Base-by-base conservation (phyloP, 768 basidiomycete species). In the Boletus edulis region DNA sequence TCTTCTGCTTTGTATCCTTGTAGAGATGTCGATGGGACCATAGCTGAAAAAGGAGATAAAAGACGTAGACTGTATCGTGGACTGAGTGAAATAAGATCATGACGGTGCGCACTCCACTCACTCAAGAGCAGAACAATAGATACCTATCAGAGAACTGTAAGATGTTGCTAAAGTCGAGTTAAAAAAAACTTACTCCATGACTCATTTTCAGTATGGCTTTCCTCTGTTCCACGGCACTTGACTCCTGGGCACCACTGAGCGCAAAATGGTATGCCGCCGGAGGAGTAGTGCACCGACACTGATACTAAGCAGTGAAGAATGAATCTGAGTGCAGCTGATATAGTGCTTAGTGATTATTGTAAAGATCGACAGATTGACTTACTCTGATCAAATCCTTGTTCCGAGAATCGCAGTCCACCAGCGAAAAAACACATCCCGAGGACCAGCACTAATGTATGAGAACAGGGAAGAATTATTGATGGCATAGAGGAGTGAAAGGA, bases 371-470 rank as follows among this genome's bases (percentile, higher is more conserved):
- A 1, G 15, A 22, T 35, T 15, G 35, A 75, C 87, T 65, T 59
- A 89, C 89, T 85, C 39, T 79, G 72, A 46, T 85, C 84, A 62
- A 91, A 89, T 1, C 85, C 89, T 72, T 92, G 91, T 61, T 91
- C 86, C 18, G 86, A 87, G 64, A 83, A 92, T 61, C 81, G 81
- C 48, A 84, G 72, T 18, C 91, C 91, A 52, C 90, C 91, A 20
- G 87, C 89, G 61, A 93, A 92, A 73, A 93, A 93, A 64, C 91
- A 92, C 91, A 94, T 91, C 46, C 91, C 91, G 31, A 93, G 78
- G 17, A 94, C 85, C 47, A 94, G 78, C 34, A 92, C 87, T 89
- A 47, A 15, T 20, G 15, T 15, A 48, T 49, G 40, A 22, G 27
- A 46, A 71, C 32, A 63, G 54, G 13, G 18, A 39, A 17, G 13